Conservation (phyloP, 1,284 basidiomycete species). For the Phylloporus sp. region DNA sequence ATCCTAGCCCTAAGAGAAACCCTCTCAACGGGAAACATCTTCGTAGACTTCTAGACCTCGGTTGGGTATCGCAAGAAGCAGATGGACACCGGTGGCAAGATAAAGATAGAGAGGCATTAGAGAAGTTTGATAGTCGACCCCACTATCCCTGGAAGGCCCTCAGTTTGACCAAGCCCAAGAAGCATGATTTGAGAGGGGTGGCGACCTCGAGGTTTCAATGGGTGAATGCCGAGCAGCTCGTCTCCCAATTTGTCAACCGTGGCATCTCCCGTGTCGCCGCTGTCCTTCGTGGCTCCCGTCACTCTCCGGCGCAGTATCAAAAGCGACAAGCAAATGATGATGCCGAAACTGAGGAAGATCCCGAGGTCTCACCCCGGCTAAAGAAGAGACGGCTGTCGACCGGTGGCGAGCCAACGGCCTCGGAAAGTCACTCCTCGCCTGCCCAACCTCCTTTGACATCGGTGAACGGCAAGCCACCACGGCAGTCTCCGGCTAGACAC, state of each 20-base stretch:
- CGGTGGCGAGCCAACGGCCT: conserved; percentile 1
- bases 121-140: conserved; percentile 39
- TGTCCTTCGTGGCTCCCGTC: conserved; percentile 17
- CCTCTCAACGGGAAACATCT: conserved; percentile 49
- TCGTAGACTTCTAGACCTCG: conserved; percentile 49
- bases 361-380: conserved; percentile 23
- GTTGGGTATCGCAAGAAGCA: conserved; percentile 50
- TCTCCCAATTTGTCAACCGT: conserved; percentile 33
- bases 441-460: conserved; percentile 20
- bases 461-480: conserved; percentile 36
- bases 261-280: conserved; percentile 28
- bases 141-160: conserved; percentile 35
- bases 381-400: conserved; percentile 33
- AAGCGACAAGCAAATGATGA: conserved; percentile 28
- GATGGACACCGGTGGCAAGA: conserved; percentile 42
- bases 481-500: conserved; percentile 34
- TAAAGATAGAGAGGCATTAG: conserved; percentile 48
- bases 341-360: conserved; percentile 15
- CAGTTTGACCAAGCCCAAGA: conserved; percentile 30
- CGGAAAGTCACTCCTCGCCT: conserved; percentile 5
- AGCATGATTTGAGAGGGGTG: conserved; percentile 31
- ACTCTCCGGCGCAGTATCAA: conserved; percentile 13
- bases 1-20: conserved; percentile 33
- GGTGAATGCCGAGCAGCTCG: conserved; percentile 36
- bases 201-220: conserved; percentile 36